A percentile compares a stretch with the other conserved stretches of the same genome.
These are phyloP conservation scores for Castanea sativa DNA, from an alignment of 306 rosid genomes.

Conservation along the genomic window DNA sequence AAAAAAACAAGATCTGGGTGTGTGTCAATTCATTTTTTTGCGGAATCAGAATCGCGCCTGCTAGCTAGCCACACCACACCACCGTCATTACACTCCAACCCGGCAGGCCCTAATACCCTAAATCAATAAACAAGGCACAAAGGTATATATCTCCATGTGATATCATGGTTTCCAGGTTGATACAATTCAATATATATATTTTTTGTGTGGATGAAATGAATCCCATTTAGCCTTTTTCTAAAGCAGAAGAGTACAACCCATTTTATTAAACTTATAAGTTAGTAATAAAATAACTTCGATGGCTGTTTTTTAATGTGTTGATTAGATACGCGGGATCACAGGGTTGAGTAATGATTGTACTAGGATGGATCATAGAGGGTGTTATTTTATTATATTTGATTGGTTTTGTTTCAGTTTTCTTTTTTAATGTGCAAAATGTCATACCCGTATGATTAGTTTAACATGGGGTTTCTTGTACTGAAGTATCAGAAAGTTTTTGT, in stretches of 20 bases:
- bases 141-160: conserved; percentile 33
- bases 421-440: not conserved
- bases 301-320: conserved; percentile 22
- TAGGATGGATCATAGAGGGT: conserved; percentile 18
- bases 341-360: conserved; percentile 27
- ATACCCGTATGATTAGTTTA: conserved; percentile 1
- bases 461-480: conserved; percentile 9
- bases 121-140: not conserved
- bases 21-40: not conserved
- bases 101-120: not conserved
- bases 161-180: conserved; percentile 36
- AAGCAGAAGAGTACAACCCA: not conserved
- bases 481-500: not conserved
- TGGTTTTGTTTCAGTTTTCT: not conserved
- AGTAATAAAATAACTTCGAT: conserved; percentile 1
- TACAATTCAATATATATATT: conserved; percentile 11
- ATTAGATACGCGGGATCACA: conserved; percentile 31
- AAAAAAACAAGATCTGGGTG: not conserved
- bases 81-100: no score
- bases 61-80: not conserved
- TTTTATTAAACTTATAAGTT: not conserved
- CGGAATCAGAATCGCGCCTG: conserved; percentile 49
- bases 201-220: conserved; percentile 23
- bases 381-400: not conserved
- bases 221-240: not conserved